Evolutionary conservation across 441 rosid genomes (phyloP).

Genomic region (Bocquillonia castaneifolia): DNA sequence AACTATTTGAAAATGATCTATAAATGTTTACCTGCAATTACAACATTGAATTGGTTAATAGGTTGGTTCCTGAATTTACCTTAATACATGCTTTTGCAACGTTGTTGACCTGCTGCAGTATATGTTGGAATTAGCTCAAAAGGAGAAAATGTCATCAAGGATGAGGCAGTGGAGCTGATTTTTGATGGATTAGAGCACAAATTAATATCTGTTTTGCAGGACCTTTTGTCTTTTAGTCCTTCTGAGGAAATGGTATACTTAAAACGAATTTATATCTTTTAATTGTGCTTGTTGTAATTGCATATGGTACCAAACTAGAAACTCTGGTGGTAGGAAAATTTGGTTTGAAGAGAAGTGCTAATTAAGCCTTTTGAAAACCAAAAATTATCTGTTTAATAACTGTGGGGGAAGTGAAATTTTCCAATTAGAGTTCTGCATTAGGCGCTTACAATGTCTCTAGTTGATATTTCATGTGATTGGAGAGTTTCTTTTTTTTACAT

Average conservation of each 20-base stretch:
- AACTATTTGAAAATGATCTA: slow-evolving; percentile 5
- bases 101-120: slow-evolving; percentile 63
- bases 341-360: background rate
- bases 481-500: no score
- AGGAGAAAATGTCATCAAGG: slow-evolving; percentile 41
- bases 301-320: slow-evolving; percentile 2
- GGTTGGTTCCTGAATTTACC: slow-evolving; percentile 4
- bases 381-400: background rate
- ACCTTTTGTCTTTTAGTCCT: slow-evolving; percentile 53
- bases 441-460: background rate
- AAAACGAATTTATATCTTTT: slow-evolving; percentile 7
- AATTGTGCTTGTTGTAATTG: slow-evolving; percentile 2
- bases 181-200: slow-evolving; percentile 77
- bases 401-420: background rate
- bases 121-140: slow-evolving; percentile 42
- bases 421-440: background rate
- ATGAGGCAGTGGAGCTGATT: slow-evolving; percentile 59
- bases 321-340: background rate
- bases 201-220: slow-evolving; percentile 52
- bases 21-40: background rate
- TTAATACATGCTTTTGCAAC: background rate
- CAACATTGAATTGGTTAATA: slow-evolving; percentile 6
- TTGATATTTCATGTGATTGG: background rate
- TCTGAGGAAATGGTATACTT: slow-evolving; percentile 66
- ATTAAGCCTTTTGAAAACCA: background rate